Percentiles rank a stretch among this genome's conserved stretches.
Conservation (phyloP, 2,329 filamentous ascomycete species). For the Fusarium burgessii region DNA sequence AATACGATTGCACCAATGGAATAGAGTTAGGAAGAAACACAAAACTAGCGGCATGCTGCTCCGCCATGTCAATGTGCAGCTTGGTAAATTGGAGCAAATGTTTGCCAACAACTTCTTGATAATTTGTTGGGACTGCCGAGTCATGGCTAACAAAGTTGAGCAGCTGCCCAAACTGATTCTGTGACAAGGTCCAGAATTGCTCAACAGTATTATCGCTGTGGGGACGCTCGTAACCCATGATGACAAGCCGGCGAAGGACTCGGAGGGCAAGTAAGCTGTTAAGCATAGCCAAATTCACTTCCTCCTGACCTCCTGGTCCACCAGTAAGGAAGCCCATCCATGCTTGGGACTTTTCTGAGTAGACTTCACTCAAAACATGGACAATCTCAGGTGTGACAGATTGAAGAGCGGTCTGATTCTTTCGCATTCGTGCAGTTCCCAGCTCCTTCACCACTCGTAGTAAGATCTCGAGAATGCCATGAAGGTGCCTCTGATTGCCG, state of each 20-base stretch:
- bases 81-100: conserved; percentile 93
- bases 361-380: conserved; percentile 82
- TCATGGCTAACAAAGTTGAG: conserved; percentile 71
- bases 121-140: conserved; percentile 63
- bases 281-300: conserved; percentile 73
- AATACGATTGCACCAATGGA: conserved; percentile 83
- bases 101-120: conserved; percentile 78
- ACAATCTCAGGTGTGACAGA: conserved; percentile 85
- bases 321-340: conserved; percentile 75
- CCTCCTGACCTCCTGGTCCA: conserved; percentile 68
- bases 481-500: conserved; percentile 73
- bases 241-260: conserved; percentile 80
- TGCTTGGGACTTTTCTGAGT: conserved; percentile 75
- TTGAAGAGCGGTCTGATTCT: conserved; percentile 81
- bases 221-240: conserved; percentile 86
- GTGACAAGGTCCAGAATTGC: conserved; percentile 83
- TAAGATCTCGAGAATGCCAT: conserved; percentile 79
- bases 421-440: conserved; percentile 80
- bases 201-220: conserved; percentile 81
- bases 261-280: conserved; percentile 85
- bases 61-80: conserved; percentile 88
- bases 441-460: conserved; percentile 93
- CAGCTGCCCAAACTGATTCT: conserved; percentile 82
- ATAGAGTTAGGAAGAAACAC: conserved; percentile 83
- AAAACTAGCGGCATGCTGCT: conserved; percentile 83